phyloP scores from a whole-genome alignment of 768 basidiomycete genomes.

The Psilocybe azurescens region DNA sequence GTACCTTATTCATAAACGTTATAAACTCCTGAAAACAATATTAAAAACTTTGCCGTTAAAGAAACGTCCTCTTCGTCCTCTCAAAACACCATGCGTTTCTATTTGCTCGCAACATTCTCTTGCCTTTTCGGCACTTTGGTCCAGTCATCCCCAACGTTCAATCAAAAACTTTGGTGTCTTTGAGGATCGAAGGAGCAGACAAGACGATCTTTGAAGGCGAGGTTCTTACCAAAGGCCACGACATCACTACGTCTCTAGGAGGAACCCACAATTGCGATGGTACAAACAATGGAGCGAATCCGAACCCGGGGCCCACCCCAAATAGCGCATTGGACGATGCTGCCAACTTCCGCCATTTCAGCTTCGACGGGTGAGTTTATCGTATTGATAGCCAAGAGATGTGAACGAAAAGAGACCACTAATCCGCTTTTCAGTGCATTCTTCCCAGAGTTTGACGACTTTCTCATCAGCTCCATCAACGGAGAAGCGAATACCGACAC shows the following conservation, averaged over 20 bases:
- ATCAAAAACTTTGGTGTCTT: constrained; percentile 29
- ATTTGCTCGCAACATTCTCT: background rate
- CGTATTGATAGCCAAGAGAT: background rate
- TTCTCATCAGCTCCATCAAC: constrained; percentile 44
- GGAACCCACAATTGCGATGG: constrained; percentile 50
- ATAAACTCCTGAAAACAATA: background rate
- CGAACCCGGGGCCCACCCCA: constrained; percentile 42
- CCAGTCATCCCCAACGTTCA: constrained; percentile 5
- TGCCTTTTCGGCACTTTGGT: constrained; percentile 4
- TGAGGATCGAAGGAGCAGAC: constrained; percentile 45
- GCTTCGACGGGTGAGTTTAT: constrained; percentile 43
- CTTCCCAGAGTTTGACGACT: constrained; percentile 44
- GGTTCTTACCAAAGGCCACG: constrained; percentile 44
- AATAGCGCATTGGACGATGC: constrained; percentile 52
- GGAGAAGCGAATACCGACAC: constrained; percentile 32
- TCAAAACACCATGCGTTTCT: constrained; percentile 10
- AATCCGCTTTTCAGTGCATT: constrained; percentile 32
- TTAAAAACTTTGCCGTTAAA: too few relatives aligned
- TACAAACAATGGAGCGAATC: constrained; percentile 40
- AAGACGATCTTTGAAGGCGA: constrained; percentile 44
- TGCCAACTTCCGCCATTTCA: constrained; percentile 32
- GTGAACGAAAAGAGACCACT: background rate
- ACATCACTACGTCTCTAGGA: constrained; percentile 41
- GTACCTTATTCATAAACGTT: background rate
- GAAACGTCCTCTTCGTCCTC: background rate